These are phyloP conservation scores for Ambrosia trifida DNA, from an alignment of 129 eudicot species.

Conservation along the genomic window DNA sequence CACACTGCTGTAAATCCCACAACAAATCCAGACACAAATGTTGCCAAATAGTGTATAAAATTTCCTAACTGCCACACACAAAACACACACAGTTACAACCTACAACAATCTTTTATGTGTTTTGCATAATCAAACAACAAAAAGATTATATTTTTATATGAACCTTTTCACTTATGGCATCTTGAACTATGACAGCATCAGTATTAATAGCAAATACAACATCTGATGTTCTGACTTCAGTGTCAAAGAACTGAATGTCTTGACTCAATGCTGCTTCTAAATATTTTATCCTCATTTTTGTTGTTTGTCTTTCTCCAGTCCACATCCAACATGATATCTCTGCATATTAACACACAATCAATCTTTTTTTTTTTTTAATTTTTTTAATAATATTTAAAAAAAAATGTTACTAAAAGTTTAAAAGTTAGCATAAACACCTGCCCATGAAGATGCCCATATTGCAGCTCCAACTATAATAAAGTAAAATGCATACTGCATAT, in stretches of 20 bases:
- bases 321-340: conserved; percentile 99
- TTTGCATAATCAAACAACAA: conserved; percentile 22
- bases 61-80: conserved; percentile 75
- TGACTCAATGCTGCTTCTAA: conserved; percentile 90
- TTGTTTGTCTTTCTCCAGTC: conserved; percentile 97
- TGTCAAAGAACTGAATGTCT: conserved; percentile 92
- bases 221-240: conserved; percentile 94
- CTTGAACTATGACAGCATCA: conserved; percentile 97
- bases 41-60: conserved; percentile 96
- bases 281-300: conserved; percentile 92
- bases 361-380: too few relatives aligned
- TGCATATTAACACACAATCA: too few relatives aligned
- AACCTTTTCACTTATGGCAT: conserved; percentile 99
- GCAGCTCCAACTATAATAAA: conserved; percentile 98
- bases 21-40: conserved; percentile 92
- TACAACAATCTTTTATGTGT: not conserved
- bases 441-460: conserved; percentile 99
- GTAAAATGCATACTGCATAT: conserved; percentile 95
- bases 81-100: not conserved
- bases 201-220: conserved; percentile 92
- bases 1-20: conserved; percentile 99
- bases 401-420: not conserved
- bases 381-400: not conserved
- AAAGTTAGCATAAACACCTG: conserved; percentile 52
- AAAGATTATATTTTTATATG: not conserved